Base-by-base conservation (phyloP, 2,329 filamentous ascomycete genomes). In the Capronia americana region DNA sequence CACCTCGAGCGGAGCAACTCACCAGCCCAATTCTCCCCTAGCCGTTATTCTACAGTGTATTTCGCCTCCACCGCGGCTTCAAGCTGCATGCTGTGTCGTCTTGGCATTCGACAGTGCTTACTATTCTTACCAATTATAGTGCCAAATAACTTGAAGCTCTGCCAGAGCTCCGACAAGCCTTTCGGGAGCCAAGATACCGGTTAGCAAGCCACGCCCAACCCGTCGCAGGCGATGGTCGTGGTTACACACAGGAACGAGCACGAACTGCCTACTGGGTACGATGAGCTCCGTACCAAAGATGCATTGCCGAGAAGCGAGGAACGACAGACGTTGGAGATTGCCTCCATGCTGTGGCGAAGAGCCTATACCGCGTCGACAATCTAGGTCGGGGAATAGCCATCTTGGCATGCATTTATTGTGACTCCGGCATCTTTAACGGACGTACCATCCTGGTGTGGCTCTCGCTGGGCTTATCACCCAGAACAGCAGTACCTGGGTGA, bases 61-160 rank as follows among this genome's bases (percentile, higher is more conserved):
- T 26, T 26, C 48, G 26, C 26, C 23, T 53, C 20, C 23, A 53
- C 20, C 20, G 11, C 8, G 14, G 2, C 24, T 14, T 2, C 23
- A 20, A 34, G 12, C 30, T 11, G 44, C 46, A 41, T 14, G 20
- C 26, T 41, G 28, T 4, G 17, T n/a, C 24, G 30, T 28, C 46
- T 53, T 61, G 58, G 46, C 58, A 32, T 20, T 28, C 20, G 17
- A 46, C 26, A 50, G 57, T 59, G 60, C 53, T 63, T 63, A 63
- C 60, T 56, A 32, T 48, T 50, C 23, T 51, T 63, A 20, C 60
- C 51, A 55, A 63, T 57, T 38, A 48, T 63, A 56, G 50, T 1
- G 23, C 24, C n/a, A 41, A 24, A 6, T 12, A 32, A 12, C 11
- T 12, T 50, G 46, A 34, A 23, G 57, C 44, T 30, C 24, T 55